Conservation (phyloP, 164 flowering plant species). For the Umbellularia californica region DNA sequence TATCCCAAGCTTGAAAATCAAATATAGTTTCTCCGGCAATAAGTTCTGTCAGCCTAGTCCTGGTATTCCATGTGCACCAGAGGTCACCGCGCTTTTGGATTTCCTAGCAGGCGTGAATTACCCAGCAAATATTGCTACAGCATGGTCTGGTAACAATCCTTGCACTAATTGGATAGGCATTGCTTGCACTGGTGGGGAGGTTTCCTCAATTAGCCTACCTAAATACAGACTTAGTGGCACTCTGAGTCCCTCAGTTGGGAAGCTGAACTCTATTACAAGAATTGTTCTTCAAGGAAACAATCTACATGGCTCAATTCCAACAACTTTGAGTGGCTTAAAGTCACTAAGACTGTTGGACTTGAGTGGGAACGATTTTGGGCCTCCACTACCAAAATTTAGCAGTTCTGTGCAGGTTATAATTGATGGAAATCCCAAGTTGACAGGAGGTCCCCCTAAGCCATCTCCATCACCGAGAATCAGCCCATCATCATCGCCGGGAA, state of each 20-base stretch:
- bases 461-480: constrained; percentile 10
- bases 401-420: constrained; percentile 32
- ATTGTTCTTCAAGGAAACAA: constrained; percentile 47
- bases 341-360: constrained; percentile 54
- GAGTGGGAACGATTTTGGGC: constrained; percentile 46
- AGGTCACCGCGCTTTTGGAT: constrained; percentile 56
- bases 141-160: constrained; percentile 78
- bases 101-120: constrained; percentile 52
- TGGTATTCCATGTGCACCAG: constrained; percentile 49
- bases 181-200: constrained; percentile 33
- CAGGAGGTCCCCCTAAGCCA: constrained; percentile 11
- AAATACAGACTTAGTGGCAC: constrained; percentile 50
- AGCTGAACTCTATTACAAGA: constrained; percentile 42
- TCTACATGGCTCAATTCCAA: constrained; percentile 50
- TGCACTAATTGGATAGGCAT: constrained; percentile 66
- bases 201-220: constrained; percentile 50
- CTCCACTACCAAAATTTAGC: constrained; percentile 61
- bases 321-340: constrained; percentile 35
- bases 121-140: constrained; percentile 42
- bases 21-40: constrained; percentile 27
- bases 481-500: not conserved
- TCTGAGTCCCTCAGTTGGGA: constrained; percentile 59
- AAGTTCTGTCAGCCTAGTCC: constrained; percentile 50
- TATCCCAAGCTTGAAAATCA: constrained; percentile 40
- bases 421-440: constrained; percentile 46